These are phyloP conservation scores for Erodium moschatum DNA, from an alignment of 441 rosid genomes.

Conservation along the genomic window DNA sequence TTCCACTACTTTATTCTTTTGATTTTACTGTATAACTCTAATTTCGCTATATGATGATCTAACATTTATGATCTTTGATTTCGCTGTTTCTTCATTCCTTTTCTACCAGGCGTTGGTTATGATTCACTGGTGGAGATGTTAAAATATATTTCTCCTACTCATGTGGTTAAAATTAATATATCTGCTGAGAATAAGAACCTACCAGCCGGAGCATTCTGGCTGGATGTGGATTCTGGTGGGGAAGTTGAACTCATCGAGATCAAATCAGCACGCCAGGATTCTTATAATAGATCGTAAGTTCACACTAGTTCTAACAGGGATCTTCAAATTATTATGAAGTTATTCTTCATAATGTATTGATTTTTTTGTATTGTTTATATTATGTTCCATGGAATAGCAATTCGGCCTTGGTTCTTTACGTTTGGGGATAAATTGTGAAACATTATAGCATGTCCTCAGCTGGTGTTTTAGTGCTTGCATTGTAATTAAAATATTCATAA, in stretches of 20 bases:
- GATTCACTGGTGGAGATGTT: slow-evolving; percentile 67
- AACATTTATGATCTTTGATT: background rate
- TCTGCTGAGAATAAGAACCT: slow-evolving; percentile 56
- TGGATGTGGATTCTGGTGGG: slow-evolving; percentile 32
- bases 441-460: too few species aligned
- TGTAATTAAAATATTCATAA: too few species aligned
- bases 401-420: too few species aligned
- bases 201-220: slow-evolving; percentile 77
- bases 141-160: slow-evolving; percentile 59
- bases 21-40: too few species aligned
- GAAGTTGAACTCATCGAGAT: slow-evolving; percentile 57
- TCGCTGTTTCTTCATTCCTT: slow-evolving; percentile 7
- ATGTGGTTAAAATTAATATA: slow-evolving; percentile 76
- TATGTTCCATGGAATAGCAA: too few species aligned
- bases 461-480: too few species aligned
- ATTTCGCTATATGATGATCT: background rate
- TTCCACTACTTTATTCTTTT: too few species aligned
- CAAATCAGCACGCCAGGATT: slow-evolving; percentile 48
- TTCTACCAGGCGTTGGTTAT: slow-evolving; percentile 64
- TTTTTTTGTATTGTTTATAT: too few species aligned
- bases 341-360: background rate
- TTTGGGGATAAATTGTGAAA: too few species aligned
- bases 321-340: background rate
- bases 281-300: slow-evolving; percentile 64
- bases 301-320: slow-evolving; percentile 9